Percentiles rank a stretch among this genome's conserved stretches.
These are phyloP conservation scores for Begonia loranthoides DNA, from an alignment of 306 rosid genomes.

Conservation along the genomic window DNA sequence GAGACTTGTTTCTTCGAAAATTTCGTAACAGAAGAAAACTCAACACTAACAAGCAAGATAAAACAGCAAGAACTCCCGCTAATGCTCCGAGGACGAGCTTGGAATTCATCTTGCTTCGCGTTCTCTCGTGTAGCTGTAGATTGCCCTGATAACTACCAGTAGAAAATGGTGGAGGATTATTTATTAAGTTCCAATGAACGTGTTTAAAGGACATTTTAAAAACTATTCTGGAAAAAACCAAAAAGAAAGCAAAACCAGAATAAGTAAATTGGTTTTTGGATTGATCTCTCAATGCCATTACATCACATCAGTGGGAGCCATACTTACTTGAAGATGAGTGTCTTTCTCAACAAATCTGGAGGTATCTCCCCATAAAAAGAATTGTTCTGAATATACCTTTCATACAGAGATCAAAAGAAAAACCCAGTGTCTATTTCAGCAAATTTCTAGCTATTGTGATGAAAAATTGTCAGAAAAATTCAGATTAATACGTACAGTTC, in stretches of 20 bases:
- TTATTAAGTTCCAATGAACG: too few relatives aligned
- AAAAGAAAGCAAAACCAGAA: too few relatives aligned
- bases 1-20: constrained; percentile 31
- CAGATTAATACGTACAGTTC: constrained; percentile 53
- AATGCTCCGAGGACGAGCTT: constrained; percentile 52
- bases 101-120: constrained; percentile 34
- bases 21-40: constrained; percentile 36
- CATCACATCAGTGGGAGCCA: constrained; percentile 1
- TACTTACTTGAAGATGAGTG: constrained; percentile 59
- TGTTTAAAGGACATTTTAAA: constrained; percentile 4
- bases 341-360: constrained; percentile 39
- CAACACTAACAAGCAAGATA: constrained; percentile 33
- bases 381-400: constrained; percentile 86
- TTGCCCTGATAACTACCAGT: constrained; percentile 50
- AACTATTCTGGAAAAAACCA: too few relatives aligned
- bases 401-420: constrained; percentile 11
- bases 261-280: too few relatives aligned
- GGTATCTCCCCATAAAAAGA: constrained; percentile 79
- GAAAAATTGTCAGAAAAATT: too few relatives aligned
- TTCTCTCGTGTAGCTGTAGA: constrained; percentile 33
- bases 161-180: background rate
- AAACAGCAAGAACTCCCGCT: constrained; percentile 44
- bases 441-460: too few relatives aligned
- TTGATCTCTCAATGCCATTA: too few relatives aligned
- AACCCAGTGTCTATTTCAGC: too few relatives aligned